Evolutionary conservation across 106 monocot species (phyloP), one percentile per base, ranked within the genome.

Genomic region (Allium fistulosum): DNA sequence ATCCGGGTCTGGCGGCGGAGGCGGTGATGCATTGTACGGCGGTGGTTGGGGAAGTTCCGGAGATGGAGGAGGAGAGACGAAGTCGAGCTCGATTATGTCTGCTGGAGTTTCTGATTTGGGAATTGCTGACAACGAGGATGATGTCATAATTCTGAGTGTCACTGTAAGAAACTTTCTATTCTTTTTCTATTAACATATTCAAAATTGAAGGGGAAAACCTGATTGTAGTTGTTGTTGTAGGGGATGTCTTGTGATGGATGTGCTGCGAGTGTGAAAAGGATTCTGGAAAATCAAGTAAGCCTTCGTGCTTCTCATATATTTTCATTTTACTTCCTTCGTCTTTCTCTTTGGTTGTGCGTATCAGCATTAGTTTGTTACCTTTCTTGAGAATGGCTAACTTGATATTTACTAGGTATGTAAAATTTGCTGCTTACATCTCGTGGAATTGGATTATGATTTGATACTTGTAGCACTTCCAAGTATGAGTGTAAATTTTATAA

Each of bases 231-330:
- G 26, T 11, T 7, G 10, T 28, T 62, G 26, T 11, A 62, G 61
- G 61, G 61, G 61, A 62, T 62, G 61, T 9, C 61, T 26, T 62
- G 61, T 12, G 61, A 37, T 62, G 61, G 61, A 62, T 62, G 61
- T 15, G 61, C 61, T 62, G 61, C 61, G 26, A 62, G 61, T 45
- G 61, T 62, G 61, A 62, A 62, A 45, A 26, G 61, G 26, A 62
- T 62, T 11, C 46, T 62, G 27, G 61, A 62, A 62, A 62, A 14
- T 62, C 61, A 62, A 62, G 61, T 62, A 62, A 26, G 61, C 26
- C 46, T 11, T 12, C 10, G 6, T 10, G 10, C 10, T 62, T 37
- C 8, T 13, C 8, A 13, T 62, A 7, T 8, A 28, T 62, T 62
- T 26, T 28, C 14, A 7, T 18, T 16, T 60, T 60, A 22, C 17